These are phyloP conservation scores for Logfia minima DNA, from an alignment of 129 eudicot genomes.

Conservation along the genomic window DNA sequence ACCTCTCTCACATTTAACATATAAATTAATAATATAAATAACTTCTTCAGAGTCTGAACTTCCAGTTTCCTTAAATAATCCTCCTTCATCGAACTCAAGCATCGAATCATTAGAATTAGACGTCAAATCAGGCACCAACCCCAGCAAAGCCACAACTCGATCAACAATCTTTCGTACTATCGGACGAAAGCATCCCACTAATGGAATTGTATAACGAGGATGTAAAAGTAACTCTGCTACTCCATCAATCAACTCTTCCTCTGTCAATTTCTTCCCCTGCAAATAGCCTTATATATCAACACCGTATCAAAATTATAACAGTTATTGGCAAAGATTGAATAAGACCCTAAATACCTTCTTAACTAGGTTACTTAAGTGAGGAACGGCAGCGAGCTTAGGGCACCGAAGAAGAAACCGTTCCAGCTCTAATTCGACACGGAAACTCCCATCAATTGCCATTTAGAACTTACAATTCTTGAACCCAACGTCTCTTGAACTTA, in stretches of 20 bases:
- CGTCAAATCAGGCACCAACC: conserved; percentile 57
- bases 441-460: conserved; percentile 80
- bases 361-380: conserved; percentile 36
- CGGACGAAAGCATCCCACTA: conserved; percentile 88
- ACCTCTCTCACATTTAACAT: conserved; percentile 49
- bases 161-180: conserved; percentile 61
- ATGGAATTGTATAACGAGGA: conserved; percentile 68
- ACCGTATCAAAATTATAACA: background rate
- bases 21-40: conserved; percentile 44
- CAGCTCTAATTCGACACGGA: conserved; percentile 50
- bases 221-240: conserved; percentile 66
- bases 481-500: background rate
- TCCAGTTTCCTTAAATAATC: conserved; percentile 45
- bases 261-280: conserved; percentile 59
- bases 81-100: conserved; percentile 52
- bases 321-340: too few species aligned
- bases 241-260: conserved; percentile 70
- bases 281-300: background rate
- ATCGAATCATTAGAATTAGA: conserved; percentile 38
- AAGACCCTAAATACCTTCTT: conserved; percentile 47
- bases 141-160: conserved; percentile 52
- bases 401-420: conserved; percentile 65
- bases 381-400: conserved; percentile 48
- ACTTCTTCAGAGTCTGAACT: conserved; percentile 36
- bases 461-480: background rate